Base-by-base conservation (phyloP, 176 grass and related monocot species). In the Paspalum notatum region DNA sequence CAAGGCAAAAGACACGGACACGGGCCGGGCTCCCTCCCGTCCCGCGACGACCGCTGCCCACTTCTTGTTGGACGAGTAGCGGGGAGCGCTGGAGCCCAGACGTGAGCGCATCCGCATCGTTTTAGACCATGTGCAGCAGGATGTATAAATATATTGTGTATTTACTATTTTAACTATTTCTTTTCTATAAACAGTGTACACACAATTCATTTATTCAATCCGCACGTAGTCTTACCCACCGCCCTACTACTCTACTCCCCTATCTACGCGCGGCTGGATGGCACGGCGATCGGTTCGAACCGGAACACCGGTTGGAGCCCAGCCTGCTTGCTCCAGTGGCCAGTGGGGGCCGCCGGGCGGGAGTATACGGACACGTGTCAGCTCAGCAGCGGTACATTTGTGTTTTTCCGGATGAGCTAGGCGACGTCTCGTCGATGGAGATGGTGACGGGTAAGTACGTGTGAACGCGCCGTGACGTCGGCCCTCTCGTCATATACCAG, bases 391-490 rank as follows among this genome's bases (percentile, higher is more conserved):
- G 37, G 9, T 2, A 25, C 63, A 49, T 1, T 70, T 42, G 62
- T 39, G n/a, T 3, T 51, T 26, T 25, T 20, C 40, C 6, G 32
- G 49, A 55, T 12, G 26, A 52, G n/a, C n/a, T n/a, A n/a, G 32
- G 27, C 4, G 46, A 53, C 14, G 24, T 18, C 7, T 1, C 32
- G 32, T 32, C 32, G 32, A 32, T 32, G 32, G 32, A 3, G 32
- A 32, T 32, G 45, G 1, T 7, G 66, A 69, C 25, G 48, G 48
- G 25, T 48, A 18, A 1, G 37, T 24, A 5, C 42, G 4, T 49
- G 8, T 32, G 27, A 45, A 83, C 63, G 75, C 57, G 83, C 48
- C 27, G 75, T 72, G 67, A 85, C 61, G 76, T 64, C 47, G 54
- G 69, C 42, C 26, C 69, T 75, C 44, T 17, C 77, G 77, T 80